Conservation (phyloP, 148 eudicot species). For the Spergularia bocconei region DNA sequence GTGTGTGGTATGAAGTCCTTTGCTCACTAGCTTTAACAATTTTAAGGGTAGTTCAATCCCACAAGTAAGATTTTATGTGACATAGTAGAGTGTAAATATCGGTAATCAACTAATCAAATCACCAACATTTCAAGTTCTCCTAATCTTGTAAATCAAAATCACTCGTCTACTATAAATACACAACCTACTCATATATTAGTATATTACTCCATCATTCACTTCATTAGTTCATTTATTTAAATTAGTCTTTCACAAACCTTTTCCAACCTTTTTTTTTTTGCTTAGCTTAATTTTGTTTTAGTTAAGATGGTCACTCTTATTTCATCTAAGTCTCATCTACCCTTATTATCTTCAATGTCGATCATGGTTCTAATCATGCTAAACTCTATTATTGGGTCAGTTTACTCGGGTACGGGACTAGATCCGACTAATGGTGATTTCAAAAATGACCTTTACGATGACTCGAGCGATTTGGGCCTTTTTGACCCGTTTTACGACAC, state of each 20-base stretch:
- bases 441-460: not conserved
- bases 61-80: not conserved
- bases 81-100: not conserved
- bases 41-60: not conserved
- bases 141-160: not conserved
- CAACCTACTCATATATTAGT: not conserved
- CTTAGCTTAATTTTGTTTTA: not conserved
- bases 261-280: not conserved
- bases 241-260: not conserved
- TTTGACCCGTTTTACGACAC: slow-evolving; percentile 22
- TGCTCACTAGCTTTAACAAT: not conserved
- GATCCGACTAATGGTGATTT: not conserved
- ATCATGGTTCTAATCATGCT: not conserved
- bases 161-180: slow-evolving; percentile 14
- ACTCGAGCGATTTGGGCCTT: slow-evolving; percentile 16
- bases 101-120: not conserved
- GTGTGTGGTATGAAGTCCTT: not conserved
- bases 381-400: not conserved
- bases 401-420: not conserved
- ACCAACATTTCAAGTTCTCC: too few relatives aligned
- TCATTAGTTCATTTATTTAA: not conserved
- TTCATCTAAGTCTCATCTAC: not conserved
- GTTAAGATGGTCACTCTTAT: slow-evolving; percentile 12
- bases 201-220: not conserved
- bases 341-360: not conserved